Evolutionary conservation across 305 asterid species (phyloP), one percentile per base, ranked within the genome.

Genomic region (Plantago coronopus): DNA sequence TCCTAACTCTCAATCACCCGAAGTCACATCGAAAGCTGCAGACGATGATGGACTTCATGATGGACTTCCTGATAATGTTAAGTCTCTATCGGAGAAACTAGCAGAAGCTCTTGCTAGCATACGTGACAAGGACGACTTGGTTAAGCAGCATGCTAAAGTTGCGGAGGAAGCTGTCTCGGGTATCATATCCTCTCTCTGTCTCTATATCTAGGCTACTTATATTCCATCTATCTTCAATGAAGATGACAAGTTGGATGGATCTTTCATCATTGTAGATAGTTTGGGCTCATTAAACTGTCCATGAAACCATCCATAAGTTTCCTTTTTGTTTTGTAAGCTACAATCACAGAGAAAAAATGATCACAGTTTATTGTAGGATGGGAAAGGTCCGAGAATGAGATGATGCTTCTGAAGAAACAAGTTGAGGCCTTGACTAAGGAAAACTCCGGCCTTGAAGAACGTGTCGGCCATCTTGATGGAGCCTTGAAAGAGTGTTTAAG

Each of bases 141-240:
- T 84, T 45, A 83, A 86, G 75, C 94, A 91, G 72, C 98, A 88
- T 64, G 76, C 90, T 21, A 88, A 84, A 82, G 98, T 91, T 57
- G 91, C 96, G 7, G 96, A 91, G 76, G 98, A 91, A 80, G 97
- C 97, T 64, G 97, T 91, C 67, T 77, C 96, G 62, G 98, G 98
- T 91, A 72, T 67, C 66, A 34, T 34, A 34, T 34, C 40, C 68
- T 65, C 65, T 66, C 27, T 45, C 34, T 45, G 18, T 50, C 54
- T 37, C 21, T 17, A 14, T 54, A 53, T 15, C 34, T 27, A 27
- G 34, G 4, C 34, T 27, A 27, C 34, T 8, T 27, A 8, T 27
- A 27, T 27, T 27, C 34, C 3, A 34, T 7, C 7, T 34, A 34
- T 34, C 40, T 34, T 12, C 2, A 34, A 34, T 34, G 40, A 34